Evolutionary conservation across 345 rosid species (phyloP), one percentile per base, ranked within the genome.

Genomic region (Dimocarpus longan): DNA sequence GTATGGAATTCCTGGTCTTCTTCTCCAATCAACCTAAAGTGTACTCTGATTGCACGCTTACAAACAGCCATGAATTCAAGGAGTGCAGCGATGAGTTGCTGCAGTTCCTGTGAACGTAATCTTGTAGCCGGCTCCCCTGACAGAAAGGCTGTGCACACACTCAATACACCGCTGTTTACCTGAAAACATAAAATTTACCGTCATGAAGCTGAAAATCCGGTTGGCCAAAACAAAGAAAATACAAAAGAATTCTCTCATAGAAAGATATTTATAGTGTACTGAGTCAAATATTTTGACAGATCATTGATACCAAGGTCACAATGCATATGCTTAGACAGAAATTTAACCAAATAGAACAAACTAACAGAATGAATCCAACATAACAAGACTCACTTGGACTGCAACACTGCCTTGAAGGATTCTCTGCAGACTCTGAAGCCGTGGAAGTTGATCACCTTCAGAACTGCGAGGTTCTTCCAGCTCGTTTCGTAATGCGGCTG

Each of bases 391-490:
- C 70, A 94, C 99, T 86, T 94, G 99, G 69, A 94, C 99, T 18
- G 99, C 99, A 73, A 96, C 99, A 84, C 98, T 96, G 87, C 99
- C 98, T 89, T 94, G 99, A 70, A 96, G 98, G 85, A 96, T 96
- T 82, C 99, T 90, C 90, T 94, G 99, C 71, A 94, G 88, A 85
- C 98, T 94, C 86, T 94, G 98, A 32, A 94, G 97, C 68, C 98
- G 96, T 9, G 98, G 99, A 67, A 94, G 86, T 77, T 94, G 98
- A 85, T 96, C 99, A 46, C 98, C 99, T 64, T 96, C 99, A 28
- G 99, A 92, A 82, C 97, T 94, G 77, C 99, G 98, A 79, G 99
- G 97, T 90, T 96, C 99, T 85, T 96, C 98, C 52, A 94, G 97
- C 85, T 94, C 98, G 78, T 92, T 96, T 81, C 97, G 84, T 46